phyloP scores from a whole-genome alignment of 2,329 filamentous ascomycete genomes.

The Talaromyces albobiverticillius region DNA sequence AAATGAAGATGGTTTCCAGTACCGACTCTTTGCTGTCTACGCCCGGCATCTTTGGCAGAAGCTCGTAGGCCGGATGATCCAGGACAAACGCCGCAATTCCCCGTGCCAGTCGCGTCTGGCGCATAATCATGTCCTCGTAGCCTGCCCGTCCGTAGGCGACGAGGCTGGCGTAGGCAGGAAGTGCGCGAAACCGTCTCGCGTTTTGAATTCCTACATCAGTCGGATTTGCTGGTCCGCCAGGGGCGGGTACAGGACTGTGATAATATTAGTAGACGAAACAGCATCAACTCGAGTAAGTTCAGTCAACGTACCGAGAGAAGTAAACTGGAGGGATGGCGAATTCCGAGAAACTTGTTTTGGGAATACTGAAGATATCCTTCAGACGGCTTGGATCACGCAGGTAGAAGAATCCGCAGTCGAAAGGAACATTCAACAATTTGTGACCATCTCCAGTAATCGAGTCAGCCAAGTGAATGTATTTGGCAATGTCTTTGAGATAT shows the following conservation, averaged over 20 bases:
- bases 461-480: constrained; percentile 2
- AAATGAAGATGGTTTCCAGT: constrained; percentile 1
- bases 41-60: neutral
- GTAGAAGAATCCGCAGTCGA: constrained; percentile 9
- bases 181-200: neutral
- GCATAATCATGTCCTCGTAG: constrained; percentile 6
- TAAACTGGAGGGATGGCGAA: neutral
- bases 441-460: constrained; percentile 1
- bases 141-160: neutral
- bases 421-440: constrained; percentile 3
- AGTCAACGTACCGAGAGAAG: constrained; percentile 1
- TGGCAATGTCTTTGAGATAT: constrained; percentile 6
- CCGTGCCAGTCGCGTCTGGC: neutral
- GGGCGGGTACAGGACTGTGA: neutral
- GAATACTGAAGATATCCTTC: constrained; percentile 4
- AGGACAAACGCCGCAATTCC: neutral
- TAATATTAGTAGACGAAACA: neutral
- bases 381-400: neutral
- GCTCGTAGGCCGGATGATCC: constrained; percentile 4
- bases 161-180: constrained; percentile 1
- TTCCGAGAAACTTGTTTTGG: neutral
- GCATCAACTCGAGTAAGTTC: neutral
- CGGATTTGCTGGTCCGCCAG: constrained; percentile 1
- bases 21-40: neutral
- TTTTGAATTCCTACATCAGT: constrained; percentile 6